Conservation (phyloP, 2,329 filamentous ascomycete genomes). For the Ceratocystis smalleyi region DNA sequence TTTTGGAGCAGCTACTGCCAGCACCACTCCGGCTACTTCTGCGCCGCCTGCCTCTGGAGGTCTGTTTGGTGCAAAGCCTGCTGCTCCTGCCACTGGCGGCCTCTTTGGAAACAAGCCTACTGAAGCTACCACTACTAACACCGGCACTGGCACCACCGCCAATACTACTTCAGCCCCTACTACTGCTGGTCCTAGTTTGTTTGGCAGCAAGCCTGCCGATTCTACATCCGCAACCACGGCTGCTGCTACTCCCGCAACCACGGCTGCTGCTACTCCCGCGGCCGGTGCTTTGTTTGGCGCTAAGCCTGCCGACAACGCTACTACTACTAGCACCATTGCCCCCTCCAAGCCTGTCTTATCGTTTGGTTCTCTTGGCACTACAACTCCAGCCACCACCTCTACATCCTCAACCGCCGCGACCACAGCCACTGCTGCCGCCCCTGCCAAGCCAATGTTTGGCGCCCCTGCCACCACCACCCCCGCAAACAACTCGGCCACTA, state of each 20-base stretch:
- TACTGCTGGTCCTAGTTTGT: constrained; percentile 16
- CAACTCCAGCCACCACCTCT: constrained; percentile 21
- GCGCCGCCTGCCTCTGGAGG: constrained; percentile 18
- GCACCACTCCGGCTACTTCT: constrained; percentile 17
- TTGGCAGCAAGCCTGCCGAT: constrained; percentile 17
- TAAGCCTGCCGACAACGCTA: constrained; percentile 27
- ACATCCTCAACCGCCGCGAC: constrained; percentile 7
- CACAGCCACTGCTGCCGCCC: background rate
- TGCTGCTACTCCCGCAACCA: background rate
- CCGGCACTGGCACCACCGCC: constrained; percentile 23
- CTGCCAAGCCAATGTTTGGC: constrained; percentile 15
- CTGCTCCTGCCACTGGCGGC: constrained; percentile 20
- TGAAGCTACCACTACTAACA: constrained; percentile 16
- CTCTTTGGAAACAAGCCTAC: constrained; percentile 16
- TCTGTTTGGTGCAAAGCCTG: constrained; percentile 19
- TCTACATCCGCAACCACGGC: constrained; percentile 4
- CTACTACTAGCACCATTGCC: constrained; percentile 19
- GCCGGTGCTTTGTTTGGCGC: constrained; percentile 27
- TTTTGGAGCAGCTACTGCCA: constrained; percentile 19
- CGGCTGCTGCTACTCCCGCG: background rate
- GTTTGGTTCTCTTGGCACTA: constrained; percentile 29
- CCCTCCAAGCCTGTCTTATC: constrained; percentile 19
- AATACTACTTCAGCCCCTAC: constrained; percentile 22
- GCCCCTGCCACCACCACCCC: constrained; percentile 10
- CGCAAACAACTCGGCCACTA: constrained; percentile 18